phyloP scores from a whole-genome alignment of 2,329 filamentous ascomycete species.

The Fusarium sp. region DNA sequence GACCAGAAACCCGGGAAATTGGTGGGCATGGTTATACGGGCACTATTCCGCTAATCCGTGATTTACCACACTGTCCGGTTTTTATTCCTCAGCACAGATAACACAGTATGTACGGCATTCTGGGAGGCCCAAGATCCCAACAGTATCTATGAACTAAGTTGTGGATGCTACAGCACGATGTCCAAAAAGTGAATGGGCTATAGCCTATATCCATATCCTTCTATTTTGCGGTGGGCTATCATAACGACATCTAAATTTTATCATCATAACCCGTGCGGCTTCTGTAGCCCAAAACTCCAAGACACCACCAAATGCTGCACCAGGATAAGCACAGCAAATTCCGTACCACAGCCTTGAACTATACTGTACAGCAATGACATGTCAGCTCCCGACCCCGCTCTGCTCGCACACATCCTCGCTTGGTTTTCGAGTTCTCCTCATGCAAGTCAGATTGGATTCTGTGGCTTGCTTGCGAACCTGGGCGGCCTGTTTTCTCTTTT shows the following conservation, averaged over 20 bases:
- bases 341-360: conserved; percentile 3
- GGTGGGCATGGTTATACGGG: conserved; percentile 31
- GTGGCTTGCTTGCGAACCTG: background rate
- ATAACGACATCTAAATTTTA: conserved; percentile 2
- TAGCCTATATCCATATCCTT: background rate
- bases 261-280: conserved; percentile 27
- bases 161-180: background rate
- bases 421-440: conserved; percentile 17
- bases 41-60: background rate
- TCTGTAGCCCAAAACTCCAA: conserved; percentile 4
- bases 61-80: background rate
- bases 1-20: conserved; percentile 44
- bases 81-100: background rate
- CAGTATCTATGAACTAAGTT: background rate
- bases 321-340: background rate
- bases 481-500: background rate
- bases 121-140: background rate
- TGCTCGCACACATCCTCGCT: conserved; percentile 18
- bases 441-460: conserved; percentile 32
- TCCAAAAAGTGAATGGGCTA: background rate
- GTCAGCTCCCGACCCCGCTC: conserved; percentile 34
- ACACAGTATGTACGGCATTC: background rate
- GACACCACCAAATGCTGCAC: conserved; percentile 1
- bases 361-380: conserved; percentile 36
- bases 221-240: conserved; percentile 12